Percentiles rank a stretch among this genome's conserved stretches.
Evolutionary conservation across 192 early-diverging fungal species (phyloP).

Genomic region (Entomortierella parvispora): DNA sequence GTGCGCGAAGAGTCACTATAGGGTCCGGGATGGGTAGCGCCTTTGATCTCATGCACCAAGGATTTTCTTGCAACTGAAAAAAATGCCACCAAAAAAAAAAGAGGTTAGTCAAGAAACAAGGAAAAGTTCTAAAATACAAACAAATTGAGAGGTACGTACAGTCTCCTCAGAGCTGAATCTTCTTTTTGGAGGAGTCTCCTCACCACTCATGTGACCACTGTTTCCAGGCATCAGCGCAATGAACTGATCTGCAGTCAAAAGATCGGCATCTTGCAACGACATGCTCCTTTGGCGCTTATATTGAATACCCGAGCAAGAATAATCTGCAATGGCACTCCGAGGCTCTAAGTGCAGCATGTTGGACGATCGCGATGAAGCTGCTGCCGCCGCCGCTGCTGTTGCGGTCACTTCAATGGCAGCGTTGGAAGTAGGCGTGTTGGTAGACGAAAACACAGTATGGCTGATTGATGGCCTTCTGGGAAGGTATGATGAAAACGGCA

Average conservation of each 20-base stretch:
- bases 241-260: slow-evolving; percentile 48
- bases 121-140: not conserved
- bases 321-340: slow-evolving; percentile 30
- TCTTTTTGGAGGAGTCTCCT: slow-evolving; percentile 26
- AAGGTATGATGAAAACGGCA: no score
- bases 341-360: slow-evolving; percentile 28
- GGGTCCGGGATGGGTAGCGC: slow-evolving; percentile 15
- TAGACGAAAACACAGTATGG: no score
- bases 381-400: not conserved
- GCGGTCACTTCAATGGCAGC: not conserved
- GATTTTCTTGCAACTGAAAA: slow-evolving; percentile 3
- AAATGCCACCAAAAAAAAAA: not conserved
- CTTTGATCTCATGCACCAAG: not conserved
- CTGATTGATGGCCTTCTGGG: no score
- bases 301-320: slow-evolving; percentile 10
- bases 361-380: not conserved
- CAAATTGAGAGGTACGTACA: slow-evolving; percentile 4
- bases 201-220: not conserved
- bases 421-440: no score
- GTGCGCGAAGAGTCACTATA: not conserved
- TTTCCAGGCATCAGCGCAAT: slow-evolving; percentile 29
- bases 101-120: not conserved
- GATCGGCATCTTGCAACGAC: slow-evolving; percentile 48
- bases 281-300: slow-evolving; percentile 48
- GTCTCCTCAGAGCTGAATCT: slow-evolving; percentile 49